phyloP scores from a whole-genome alignment of 495 filamentous ascomycete genomes.

The Daldinia bambusicola region DNA sequence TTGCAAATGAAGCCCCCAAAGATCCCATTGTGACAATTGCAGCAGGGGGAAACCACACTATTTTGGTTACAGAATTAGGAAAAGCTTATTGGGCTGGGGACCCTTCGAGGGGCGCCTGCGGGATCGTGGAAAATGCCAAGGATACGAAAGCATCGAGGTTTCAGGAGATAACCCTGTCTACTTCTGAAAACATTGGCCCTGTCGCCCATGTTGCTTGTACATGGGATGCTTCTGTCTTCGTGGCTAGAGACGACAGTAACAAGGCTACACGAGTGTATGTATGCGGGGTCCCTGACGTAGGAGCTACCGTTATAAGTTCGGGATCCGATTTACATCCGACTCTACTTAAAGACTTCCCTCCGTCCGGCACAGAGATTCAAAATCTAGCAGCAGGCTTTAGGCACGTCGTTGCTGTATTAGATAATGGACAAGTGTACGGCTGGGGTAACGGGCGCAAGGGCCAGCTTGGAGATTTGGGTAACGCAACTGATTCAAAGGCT shows the following conservation, averaged over 20 bases:
- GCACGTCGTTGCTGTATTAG: conserved; percentile 78
- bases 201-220: conserved; percentile 67
- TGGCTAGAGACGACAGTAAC: conserved; percentile 53
- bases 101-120: conserved; percentile 65
- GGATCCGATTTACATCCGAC: conserved; percentile 16
- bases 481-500: conserved; percentile 24
- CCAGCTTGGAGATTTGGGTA: conserved; percentile 71
- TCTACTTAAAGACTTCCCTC: conserved; percentile 70
- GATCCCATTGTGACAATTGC: conserved; percentile 54
- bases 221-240: conserved; percentile 77
- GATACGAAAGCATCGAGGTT: conserved; percentile 40
- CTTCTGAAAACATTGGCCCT: conserved; percentile 7
- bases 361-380: conserved; percentile 58
- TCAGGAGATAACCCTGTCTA: conserved; percentile 32
- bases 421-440: conserved; percentile 81
- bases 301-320: conserved; percentile 23
- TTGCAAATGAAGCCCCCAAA: conserved; percentile 46
- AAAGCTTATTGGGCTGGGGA: conserved; percentile 71
- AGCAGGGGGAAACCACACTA: conserved; percentile 89
- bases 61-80: conserved; percentile 70
- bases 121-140: conserved; percentile 38
- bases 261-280: conserved; percentile 61
- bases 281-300: conserved; percentile 61
- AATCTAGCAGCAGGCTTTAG: conserved; percentile 76
- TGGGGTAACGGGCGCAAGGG: conserved; percentile 90